Conservation (phyloP, 495 filamentous ascomycete species). For the Parmelia sp. region DNA sequence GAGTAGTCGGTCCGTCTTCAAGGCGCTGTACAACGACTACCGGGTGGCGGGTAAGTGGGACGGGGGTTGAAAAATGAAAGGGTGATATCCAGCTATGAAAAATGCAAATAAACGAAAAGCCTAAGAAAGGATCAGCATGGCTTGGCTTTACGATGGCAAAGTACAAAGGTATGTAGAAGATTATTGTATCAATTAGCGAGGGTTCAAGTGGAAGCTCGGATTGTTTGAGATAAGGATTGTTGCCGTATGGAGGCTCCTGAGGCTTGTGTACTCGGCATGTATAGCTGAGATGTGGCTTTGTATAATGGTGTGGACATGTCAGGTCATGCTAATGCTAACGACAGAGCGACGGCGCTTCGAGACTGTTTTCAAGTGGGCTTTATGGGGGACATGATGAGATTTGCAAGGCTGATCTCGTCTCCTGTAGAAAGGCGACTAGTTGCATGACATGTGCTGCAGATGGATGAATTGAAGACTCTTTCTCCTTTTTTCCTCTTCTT, state of each 20-base stretch:
- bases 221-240: neutral
- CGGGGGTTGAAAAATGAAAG: conserved; percentile 47
- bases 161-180: too few relatives aligned
- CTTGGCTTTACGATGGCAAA: neutral
- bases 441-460: neutral
- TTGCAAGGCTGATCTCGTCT: neutral
- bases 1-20: conserved; percentile 63
- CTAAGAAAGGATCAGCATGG: neutral
- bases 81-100: neutral
- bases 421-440: neutral
- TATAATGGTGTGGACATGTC: neutral
- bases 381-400: neutral
- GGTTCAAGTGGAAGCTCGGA: neutral
- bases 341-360: neutral
- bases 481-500: neutral
- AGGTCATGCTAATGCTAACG: neutral
- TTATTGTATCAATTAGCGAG: neutral
- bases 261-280: neutral
- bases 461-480: neutral
- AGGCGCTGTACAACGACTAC: conserved; percentile 63
- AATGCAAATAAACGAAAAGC: too few relatives aligned
- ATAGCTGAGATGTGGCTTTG: neutral
- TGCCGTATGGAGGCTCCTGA: neutral
- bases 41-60: conserved; percentile 65
- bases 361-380: neutral